A percentile compares a stretch with the other conserved stretches of the same genome.
Conservation (phyloP, 345 rosid genomes). For the Physaria fendleri region DNA sequence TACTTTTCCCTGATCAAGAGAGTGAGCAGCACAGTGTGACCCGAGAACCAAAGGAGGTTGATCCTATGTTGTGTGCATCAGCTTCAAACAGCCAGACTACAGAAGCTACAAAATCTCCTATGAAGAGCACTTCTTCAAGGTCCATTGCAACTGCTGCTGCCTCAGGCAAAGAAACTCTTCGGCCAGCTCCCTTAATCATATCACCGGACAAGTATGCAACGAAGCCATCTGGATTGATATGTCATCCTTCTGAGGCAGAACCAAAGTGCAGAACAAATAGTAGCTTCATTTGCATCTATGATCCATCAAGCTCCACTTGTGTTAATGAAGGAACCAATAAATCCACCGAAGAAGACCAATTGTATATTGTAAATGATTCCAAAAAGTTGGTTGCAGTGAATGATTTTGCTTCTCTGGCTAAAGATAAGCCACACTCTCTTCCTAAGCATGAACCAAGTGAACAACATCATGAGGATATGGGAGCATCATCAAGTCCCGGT, state of each 20-base stretch:
- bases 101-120: conserved; percentile 36
- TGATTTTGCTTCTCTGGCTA: conserved; percentile 46
- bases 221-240: conserved; percentile 39
- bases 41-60: conserved; percentile 33
- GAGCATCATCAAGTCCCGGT: conserved; percentile 72
- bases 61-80: conserved; percentile 33
- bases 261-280: conserved; percentile 40
- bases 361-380: conserved; percentile 48
- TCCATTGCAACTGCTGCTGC: conserved; percentile 36
- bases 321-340: conserved; percentile 31
- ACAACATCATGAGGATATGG: conserved; percentile 42
- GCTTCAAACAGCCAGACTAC: conserved; percentile 41
- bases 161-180: conserved; percentile 44
- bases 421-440: conserved; percentile 33
- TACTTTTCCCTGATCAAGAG: conserved; percentile 64
- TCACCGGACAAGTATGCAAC: conserved; percentile 37
- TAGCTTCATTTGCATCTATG: conserved; percentile 50
- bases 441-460: conserved; percentile 34
- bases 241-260: conserved; percentile 41
- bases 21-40: conserved; percentile 38
- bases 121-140: conserved; percentile 42
- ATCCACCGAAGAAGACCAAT: conserved; percentile 37
- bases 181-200: conserved; percentile 36
- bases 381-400: conserved; percentile 59
- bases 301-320: conserved; percentile 43